Evolutionary conservation across 1,284 basidiomycete species (phyloP).

Genomic region (Taiwanofungus camphoratus): DNA sequence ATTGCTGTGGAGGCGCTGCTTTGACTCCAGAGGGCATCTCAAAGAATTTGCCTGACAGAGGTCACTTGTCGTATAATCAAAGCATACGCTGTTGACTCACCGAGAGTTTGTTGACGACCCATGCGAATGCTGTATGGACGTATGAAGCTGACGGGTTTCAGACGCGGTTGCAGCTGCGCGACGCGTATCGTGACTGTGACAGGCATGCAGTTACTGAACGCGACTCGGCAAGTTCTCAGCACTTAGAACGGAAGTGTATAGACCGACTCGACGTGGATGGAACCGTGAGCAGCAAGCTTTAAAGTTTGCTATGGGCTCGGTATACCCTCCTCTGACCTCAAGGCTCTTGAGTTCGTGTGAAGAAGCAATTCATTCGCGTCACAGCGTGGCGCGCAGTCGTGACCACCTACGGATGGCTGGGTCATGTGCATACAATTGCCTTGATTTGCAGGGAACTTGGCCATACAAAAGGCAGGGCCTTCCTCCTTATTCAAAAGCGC

Average conservation of each 20-base stretch:
- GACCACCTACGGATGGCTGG: too few relatives aligned
- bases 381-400: too few relatives aligned
- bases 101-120: conserved; percentile 68
- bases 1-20: conserved; percentile 58
- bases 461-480: too few relatives aligned
- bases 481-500: too few relatives aligned
- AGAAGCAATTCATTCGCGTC: too few relatives aligned
- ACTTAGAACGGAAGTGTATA: background rate
- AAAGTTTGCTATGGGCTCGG: too few relatives aligned
- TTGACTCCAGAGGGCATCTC: conserved; percentile 61
- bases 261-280: background rate
- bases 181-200: conserved; percentile 27
- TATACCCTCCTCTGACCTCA: too few relatives aligned
- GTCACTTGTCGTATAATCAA: background rate
- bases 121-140: conserved; percentile 29
- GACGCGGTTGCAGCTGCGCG: conserved; percentile 23
- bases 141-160: conserved; percentile 9
- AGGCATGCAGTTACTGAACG: conserved; percentile 19
- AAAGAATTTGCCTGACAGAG: conserved; percentile 57
- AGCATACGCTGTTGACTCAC: conserved; percentile 29
- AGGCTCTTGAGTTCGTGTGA: too few relatives aligned
- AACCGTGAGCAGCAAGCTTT: too few relatives aligned
- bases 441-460: too few relatives aligned
- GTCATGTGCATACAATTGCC: too few relatives aligned
- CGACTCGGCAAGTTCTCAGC: conserved; percentile 1